These are phyloP conservation scores for Cryptococcus sp. DNA, from an alignment of 1,284 basidiomycete genomes.

Conservation along the genomic window DNA sequence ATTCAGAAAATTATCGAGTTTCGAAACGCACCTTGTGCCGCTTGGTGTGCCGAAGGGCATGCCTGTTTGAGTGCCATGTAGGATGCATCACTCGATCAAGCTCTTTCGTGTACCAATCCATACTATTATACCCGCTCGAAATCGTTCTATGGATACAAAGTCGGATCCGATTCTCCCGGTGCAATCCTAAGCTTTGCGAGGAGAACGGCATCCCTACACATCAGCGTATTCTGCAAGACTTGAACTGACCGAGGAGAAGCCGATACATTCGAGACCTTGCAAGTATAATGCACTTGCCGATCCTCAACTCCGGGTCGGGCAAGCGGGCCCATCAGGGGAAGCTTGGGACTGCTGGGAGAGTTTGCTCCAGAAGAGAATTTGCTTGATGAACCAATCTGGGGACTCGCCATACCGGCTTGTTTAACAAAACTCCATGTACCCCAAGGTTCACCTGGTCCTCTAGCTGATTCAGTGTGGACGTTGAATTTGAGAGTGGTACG, in stretches of 20 bases:
- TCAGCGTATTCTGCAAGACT: not conserved
- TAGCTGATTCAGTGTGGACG: conserved; percentile 52
- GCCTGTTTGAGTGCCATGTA: conserved; percentile 58
- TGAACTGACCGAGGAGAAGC: conserved; percentile 12
- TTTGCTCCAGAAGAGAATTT: not conserved
- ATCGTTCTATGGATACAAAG: conserved; percentile 14
- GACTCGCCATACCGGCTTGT: conserved; percentile 18
- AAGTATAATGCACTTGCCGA: conserved; percentile 19
- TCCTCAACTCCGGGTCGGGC: conserved; percentile 9
- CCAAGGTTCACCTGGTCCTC: conserved; percentile 58
- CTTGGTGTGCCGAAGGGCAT: conserved; percentile 57
- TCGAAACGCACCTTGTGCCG: conserved; percentile 60
- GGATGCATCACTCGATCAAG: no score
- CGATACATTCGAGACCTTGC: conserved; percentile 20
- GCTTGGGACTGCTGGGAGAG: not conserved
- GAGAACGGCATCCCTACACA: conserved; percentile 19
- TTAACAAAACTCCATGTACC: conserved; percentile 62
- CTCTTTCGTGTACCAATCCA: not conserved
- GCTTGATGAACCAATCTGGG: not conserved
- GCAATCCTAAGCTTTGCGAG: conserved; percentile 26
- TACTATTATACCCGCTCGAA: not conserved
- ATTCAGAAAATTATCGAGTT: conserved; percentile 62
- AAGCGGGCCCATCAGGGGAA: not conserved
- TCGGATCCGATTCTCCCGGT: conserved; percentile 12
- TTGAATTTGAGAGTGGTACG: conserved; percentile 53